These are phyloP conservation scores for Hevea brasiliensis DNA, from an alignment of 345 rosid species.

Conservation along the genomic window DNA sequence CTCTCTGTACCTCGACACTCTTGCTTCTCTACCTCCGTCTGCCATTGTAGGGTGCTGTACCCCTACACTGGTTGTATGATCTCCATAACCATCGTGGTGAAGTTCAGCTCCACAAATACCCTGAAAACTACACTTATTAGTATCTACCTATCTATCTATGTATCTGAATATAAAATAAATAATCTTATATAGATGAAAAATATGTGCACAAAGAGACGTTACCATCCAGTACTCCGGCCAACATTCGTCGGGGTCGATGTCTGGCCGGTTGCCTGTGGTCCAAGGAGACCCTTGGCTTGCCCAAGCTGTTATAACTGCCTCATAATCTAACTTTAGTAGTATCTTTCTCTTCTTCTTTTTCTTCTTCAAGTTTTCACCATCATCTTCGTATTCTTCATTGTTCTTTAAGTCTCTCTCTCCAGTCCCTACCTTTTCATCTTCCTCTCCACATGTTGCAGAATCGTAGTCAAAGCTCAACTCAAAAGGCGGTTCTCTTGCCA, in stretches of 20 bases:
- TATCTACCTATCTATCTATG: too few relatives aligned
- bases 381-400: slow-evolving; percentile 9
- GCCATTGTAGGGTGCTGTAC: slow-evolving; percentile 22
- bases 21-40: slow-evolving; percentile 78
- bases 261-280: slow-evolving; percentile 67
- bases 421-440: slow-evolving; percentile 41
- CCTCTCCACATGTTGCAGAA: slow-evolving; percentile 46
- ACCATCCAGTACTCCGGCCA: slow-evolving; percentile 58
- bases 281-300: slow-evolving; percentile 70
- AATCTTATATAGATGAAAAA: too few relatives aligned
- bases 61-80: slow-evolving; percentile 6
- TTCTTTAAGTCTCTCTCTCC: slow-evolving; percentile 15
- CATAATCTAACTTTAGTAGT: slow-evolving; percentile 64
- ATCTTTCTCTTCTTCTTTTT: slow-evolving; percentile 42
- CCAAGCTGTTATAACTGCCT: slow-evolving; percentile 69
- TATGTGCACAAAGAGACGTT: slow-evolving; percentile 2
- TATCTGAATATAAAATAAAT: too few relatives aligned
- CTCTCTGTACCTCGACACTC: slow-evolving; percentile 83
- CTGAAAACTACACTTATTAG: slow-evolving; percentile 18
- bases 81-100: slow-evolving; percentile 16
- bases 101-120: slow-evolving; percentile 31
- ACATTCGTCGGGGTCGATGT: slow-evolving; percentile 44
- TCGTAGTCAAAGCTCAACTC: slow-evolving; percentile 73
- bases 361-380: slow-evolving; percentile 18
- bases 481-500: slow-evolving; percentile 44